Evolutionary conservation across 371 early-diverging fungal genomes (phyloP).

Genomic region (Mortierella sp.): DNA sequence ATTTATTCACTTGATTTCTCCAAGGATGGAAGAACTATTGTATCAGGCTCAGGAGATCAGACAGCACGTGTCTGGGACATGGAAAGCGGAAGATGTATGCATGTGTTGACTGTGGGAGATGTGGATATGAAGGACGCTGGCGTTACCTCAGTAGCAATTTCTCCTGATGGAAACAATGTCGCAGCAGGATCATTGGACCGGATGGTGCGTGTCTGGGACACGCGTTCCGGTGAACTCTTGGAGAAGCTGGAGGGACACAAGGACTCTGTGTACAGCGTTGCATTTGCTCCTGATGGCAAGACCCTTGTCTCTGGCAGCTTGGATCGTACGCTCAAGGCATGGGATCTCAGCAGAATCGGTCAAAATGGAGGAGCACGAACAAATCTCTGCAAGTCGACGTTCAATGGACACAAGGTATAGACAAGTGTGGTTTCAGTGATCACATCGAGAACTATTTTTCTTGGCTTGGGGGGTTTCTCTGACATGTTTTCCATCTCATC

Average conservation of each 20-base stretch:
- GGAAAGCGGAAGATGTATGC: conserved; percentile 76
- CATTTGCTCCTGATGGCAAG: conserved; percentile 95
- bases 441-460: too few species aligned
- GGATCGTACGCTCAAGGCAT: conserved; percentile 94
- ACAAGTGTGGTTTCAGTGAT: too few species aligned
- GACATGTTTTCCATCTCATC: neutral
- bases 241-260: conserved; percentile 96
- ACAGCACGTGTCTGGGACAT: conserved; percentile 92
- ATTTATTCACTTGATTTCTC: conserved; percentile 97
- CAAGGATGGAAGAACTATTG: conserved; percentile 89
- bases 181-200: conserved; percentile 93
- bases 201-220: conserved; percentile 95
- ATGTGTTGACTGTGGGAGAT: conserved; percentile 84
- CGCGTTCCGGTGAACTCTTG: conserved; percentile 80
- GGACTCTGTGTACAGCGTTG: conserved; percentile 96
- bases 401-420: conserved; percentile 71
- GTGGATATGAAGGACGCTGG: conserved; percentile 91
- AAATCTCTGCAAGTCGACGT: conserved; percentile 60
- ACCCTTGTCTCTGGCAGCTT: conserved; percentile 93
- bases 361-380: conserved; percentile 53
- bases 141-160: conserved; percentile 94
- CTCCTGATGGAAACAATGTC: conserved; percentile 84
- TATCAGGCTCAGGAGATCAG: conserved; percentile 96
- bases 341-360: conserved; percentile 78
- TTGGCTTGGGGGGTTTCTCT: too few species aligned